A percentile compares a stretch with the other conserved stretches of the same genome.
Conservation (phyloP, 129 eudicot genomes). For the Erigeron canadensis region DNA sequence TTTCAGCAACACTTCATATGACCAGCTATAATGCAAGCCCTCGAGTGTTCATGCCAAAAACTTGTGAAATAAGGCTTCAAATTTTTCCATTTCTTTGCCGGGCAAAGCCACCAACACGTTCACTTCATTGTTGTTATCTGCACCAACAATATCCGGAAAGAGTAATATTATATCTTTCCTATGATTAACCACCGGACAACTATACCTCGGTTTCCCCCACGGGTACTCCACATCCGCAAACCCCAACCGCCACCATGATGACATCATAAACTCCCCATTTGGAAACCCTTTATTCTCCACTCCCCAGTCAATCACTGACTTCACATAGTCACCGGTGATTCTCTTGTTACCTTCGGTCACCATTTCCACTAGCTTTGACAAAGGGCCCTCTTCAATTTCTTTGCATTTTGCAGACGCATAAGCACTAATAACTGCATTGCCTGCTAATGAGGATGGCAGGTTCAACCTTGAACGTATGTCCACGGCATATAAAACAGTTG, state of each 20-base stretch:
- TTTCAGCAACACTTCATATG: constrained; percentile 5
- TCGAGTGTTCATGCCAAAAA: constrained; percentile 25
- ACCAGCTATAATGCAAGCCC: background rate
- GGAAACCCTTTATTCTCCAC: constrained; percentile 75
- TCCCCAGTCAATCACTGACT: constrained; percentile 79
- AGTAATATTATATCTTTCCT: constrained; percentile 71
- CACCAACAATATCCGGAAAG: constrained; percentile 60
- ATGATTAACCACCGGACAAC: constrained; percentile 76
- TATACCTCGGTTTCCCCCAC: constrained; percentile 81
- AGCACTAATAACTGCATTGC: constrained; percentile 76
- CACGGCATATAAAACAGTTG: constrained; percentile 58
- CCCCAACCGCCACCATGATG: constrained; percentile 92
- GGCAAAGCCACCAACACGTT: constrained; percentile 86
- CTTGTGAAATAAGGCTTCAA: constrained; percentile 45
- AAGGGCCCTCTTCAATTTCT: constrained; percentile 50
- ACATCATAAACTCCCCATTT: constrained; percentile 67
- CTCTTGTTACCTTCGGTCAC: constrained; percentile 56
- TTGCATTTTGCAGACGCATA: constrained; percentile 57
- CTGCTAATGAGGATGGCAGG: constrained; percentile 55
- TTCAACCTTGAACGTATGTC: constrained; percentile 54
- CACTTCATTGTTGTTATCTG: constrained; percentile 42
- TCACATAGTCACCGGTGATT: constrained; percentile 59
- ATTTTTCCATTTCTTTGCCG: constrained; percentile 63
- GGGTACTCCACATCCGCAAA: constrained; percentile 70
- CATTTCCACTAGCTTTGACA: constrained; percentile 53